Percentiles rank a stretch among this genome's conserved stretches.
These are phyloP conservation scores for Suhomyces bokatorum DNA, from an alignment of 1,139 yeast species.

Conservation along the genomic window DNA sequence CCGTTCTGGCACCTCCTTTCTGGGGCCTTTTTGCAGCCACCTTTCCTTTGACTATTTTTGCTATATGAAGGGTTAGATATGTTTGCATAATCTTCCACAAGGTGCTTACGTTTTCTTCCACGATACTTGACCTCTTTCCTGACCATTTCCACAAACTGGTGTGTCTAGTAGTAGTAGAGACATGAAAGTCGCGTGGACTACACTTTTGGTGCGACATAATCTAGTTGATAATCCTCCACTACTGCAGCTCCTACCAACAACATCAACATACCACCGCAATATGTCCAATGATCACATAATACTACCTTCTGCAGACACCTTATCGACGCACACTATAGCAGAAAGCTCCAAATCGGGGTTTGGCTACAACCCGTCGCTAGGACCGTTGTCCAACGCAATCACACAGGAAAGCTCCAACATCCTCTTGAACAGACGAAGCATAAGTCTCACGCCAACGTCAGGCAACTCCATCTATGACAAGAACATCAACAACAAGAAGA, in stretches of 20 bases:
- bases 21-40: neutral
- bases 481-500: constrained; percentile 58
- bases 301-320: constrained; percentile 39
- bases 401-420: constrained; percentile 37
- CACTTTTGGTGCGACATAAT: neutral
- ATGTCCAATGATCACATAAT: constrained; percentile 41
- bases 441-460: constrained; percentile 35
- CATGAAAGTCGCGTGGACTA: neutral
- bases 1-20: neutral
- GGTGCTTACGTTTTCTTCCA: neutral
- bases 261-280: neutral
- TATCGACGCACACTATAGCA: constrained; percentile 37
- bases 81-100: neutral
- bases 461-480: constrained; percentile 61
- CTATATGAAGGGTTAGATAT: neutral
- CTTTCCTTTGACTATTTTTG: neutral
- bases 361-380: constrained; percentile 49
- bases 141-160: neutral
- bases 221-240: neutral
- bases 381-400: constrained; percentile 43
- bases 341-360: constrained; percentile 39
- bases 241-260: neutral
- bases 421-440: constrained; percentile 35
- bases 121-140: neutral
- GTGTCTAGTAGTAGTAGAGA: neutral